Conservation (phyloP, 148 eudicot genomes). For the Rhododendron molle region DNA sequence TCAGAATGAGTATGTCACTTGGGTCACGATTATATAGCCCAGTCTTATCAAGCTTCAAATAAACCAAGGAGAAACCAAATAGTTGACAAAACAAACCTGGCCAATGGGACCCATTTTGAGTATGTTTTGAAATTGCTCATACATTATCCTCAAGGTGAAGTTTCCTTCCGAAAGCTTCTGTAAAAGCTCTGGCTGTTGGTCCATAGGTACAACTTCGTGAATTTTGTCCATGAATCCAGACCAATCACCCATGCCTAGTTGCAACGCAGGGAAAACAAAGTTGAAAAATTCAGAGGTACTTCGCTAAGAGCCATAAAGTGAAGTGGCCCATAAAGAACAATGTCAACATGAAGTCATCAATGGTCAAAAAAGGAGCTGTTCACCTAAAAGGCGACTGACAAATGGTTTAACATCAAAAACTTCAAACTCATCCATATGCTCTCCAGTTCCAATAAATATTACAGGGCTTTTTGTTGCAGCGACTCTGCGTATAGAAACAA, state of each 20-base stretch:
- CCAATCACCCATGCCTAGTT: slow-evolving; percentile 95
- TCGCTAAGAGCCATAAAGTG: not conserved
- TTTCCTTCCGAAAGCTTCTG: slow-evolving; percentile 94
- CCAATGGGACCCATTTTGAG: slow-evolving; percentile 97
- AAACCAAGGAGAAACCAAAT: not conserved
- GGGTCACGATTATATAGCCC: not conserved
- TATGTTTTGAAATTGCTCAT: slow-evolving; percentile 90
- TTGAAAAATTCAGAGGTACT: not conserved
- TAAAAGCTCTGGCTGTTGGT: slow-evolving; percentile 98
- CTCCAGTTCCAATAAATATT: slow-evolving; percentile 98
- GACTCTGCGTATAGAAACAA: slow-evolving; percentile 49
- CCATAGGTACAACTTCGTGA: slow-evolving; percentile 98
- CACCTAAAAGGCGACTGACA: slow-evolving; percentile 97
- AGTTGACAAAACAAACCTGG: slow-evolving; percentile 55
- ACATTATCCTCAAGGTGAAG: slow-evolving; percentile 93
- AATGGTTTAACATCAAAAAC: slow-evolving; percentile 96
- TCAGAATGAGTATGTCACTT: not conserved
- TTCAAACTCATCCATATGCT: slow-evolving; percentile 99
- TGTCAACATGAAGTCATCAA: slow-evolving; percentile 5
- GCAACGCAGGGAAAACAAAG: slow-evolving; percentile 8
- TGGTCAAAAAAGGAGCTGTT: not conserved
- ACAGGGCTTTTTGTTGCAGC: slow-evolving; percentile 99
- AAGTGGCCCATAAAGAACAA: not conserved
- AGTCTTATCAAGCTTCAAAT: not conserved
- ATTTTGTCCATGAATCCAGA: slow-evolving; percentile 97